Conservation (phyloP, 2,329 filamentous ascomycete species). For the Ophiostoma pallidulum region DNA sequence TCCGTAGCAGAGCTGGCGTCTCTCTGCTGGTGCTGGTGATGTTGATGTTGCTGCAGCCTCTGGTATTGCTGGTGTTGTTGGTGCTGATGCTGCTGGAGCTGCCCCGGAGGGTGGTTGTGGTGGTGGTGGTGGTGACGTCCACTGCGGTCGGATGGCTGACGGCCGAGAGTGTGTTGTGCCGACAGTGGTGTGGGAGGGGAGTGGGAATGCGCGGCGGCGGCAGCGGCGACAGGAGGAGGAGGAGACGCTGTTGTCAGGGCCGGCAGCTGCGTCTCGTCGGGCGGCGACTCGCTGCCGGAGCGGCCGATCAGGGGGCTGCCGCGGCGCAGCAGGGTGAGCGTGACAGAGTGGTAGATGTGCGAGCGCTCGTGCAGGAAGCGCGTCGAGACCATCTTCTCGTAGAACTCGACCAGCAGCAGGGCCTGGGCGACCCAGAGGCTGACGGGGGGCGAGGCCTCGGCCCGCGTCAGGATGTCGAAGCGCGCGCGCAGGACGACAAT, state of each 20-base stretch:
- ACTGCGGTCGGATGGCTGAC: too few relatives aligned
- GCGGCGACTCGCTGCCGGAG: slow-evolving; percentile 68
- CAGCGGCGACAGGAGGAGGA: neutral
- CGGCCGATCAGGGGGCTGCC: slow-evolving; percentile 79
- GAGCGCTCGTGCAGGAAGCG: slow-evolving; percentile 75
- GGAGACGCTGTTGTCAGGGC: neutral
- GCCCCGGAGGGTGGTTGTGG: neutral
- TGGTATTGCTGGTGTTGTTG: neutral
- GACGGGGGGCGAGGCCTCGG: slow-evolving; percentile 73
- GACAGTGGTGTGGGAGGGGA: slow-evolving; percentile 5
- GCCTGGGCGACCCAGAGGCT: slow-evolving; percentile 85
- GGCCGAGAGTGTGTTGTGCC: neutral
- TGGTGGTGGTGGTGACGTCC: neutral
- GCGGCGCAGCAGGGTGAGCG: slow-evolving; percentile 72
- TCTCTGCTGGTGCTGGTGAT: slow-evolving; percentile 3
- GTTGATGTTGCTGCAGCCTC: too few relatives aligned
- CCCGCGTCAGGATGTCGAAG: slow-evolving; percentile 75
- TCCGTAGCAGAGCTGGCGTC: slow-evolving; percentile 24
- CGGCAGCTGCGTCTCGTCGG: slow-evolving; percentile 37
- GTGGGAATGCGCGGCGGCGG: neutral
- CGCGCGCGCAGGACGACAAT: slow-evolving; percentile 63
- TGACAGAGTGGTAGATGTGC: slow-evolving; percentile 82
- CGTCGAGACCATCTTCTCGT: slow-evolving; percentile 87
- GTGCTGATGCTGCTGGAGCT: neutral
- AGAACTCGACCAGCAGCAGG: slow-evolving; percentile 72